Evolutionary conservation across 2,329 filamentous ascomycete genomes (phyloP).

Genomic region (Aureobasidium sp.): DNA sequence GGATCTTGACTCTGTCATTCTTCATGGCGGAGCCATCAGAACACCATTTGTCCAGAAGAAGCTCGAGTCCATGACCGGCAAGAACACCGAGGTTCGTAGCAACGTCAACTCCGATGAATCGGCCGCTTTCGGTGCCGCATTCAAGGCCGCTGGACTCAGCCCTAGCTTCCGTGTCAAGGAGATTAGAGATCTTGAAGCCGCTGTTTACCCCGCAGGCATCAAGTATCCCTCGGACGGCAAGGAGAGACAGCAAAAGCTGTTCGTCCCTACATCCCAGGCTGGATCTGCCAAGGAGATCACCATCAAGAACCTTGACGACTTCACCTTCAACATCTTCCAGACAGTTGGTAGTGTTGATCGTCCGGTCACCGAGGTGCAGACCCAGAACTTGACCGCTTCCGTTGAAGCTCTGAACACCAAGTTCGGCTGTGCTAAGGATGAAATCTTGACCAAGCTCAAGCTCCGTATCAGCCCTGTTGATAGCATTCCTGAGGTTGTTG

Average conservation of each 20-base stretch:
- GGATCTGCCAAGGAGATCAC: conserved; percentile 76
- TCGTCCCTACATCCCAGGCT: conserved; percentile 65
- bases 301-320: conserved; percentile 74
- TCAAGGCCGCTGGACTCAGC: conserved; percentile 85
- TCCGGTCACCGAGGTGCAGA: conserved; percentile 58
- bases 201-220: conserved; percentile 64
- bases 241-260: conserved; percentile 70
- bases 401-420: conserved; percentile 70
- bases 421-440: conserved; percentile 65
- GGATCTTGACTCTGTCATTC: conserved; percentile 82
- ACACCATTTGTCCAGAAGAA: conserved; percentile 92
- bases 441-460: conserved; percentile 71
- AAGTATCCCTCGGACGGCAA: conserved; percentile 61
- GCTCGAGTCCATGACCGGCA: conserved; percentile 66
- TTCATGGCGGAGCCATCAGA: conserved; percentile 81
- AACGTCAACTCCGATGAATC: conserved; percentile 98
- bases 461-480: conserved; percentile 63
- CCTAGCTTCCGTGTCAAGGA: conserved; percentile 98
- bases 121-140: conserved; percentile 90
- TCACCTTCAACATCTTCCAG: conserved; percentile 73
- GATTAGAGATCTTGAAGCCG: conserved; percentile 72
- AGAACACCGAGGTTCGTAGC: conserved; percentile 69
- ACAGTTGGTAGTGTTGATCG: conserved; percentile 50
- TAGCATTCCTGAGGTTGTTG: conserved; percentile 70
- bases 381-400: conserved; percentile 77